phyloP scores from a whole-genome alignment of 1,139 yeast species.

The Waltiozyma sp. region DNA sequence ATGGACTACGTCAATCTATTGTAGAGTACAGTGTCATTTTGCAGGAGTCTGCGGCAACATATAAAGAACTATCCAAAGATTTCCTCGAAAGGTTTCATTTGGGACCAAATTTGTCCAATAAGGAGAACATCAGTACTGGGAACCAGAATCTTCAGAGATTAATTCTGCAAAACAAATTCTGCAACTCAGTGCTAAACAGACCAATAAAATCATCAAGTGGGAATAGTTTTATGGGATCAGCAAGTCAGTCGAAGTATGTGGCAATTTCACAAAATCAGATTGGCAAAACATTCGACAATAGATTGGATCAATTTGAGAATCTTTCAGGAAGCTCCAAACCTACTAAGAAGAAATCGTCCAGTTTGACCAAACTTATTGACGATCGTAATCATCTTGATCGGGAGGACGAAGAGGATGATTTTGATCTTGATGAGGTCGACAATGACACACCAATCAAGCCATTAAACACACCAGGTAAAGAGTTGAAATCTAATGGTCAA shows the following conservation, averaged over 20 bases:
- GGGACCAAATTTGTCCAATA: slow-evolving; percentile 1
- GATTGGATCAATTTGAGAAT: slow-evolving; percentile 1
- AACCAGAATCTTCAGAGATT: slow-evolving; percentile 14
- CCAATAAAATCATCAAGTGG: not conserved
- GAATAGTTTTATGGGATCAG: not conserved
- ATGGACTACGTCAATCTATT: slow-evolving; percentile 33
- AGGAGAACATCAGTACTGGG: slow-evolving; percentile 3
- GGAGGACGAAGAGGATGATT: not conserved
- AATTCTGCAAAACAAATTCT: slow-evolving; percentile 15
- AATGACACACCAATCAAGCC: not conserved
- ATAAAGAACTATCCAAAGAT: slow-evolving; percentile 25
- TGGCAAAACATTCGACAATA: slow-evolving; percentile 11
- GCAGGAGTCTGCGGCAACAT: slow-evolving; percentile 24
- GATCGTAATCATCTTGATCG: too few relatives aligned
- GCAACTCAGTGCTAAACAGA: not conserved
- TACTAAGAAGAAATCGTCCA: not conserved
- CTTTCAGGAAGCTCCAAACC: not conserved
- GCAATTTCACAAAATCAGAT: slow-evolving; percentile 11
- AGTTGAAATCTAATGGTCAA: not conserved
- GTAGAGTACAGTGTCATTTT: slow-evolving; percentile 31
- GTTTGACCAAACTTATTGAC: not conserved
- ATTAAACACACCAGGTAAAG: not conserved
- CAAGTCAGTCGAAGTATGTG: slow-evolving; percentile 2
- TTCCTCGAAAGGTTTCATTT: slow-evolving; percentile 20
- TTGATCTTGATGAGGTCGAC: too few relatives aligned